Conservation (phyloP, 2,329 filamentous ascomycete genomes). For the Scedosporium aurantiacum region DNA sequence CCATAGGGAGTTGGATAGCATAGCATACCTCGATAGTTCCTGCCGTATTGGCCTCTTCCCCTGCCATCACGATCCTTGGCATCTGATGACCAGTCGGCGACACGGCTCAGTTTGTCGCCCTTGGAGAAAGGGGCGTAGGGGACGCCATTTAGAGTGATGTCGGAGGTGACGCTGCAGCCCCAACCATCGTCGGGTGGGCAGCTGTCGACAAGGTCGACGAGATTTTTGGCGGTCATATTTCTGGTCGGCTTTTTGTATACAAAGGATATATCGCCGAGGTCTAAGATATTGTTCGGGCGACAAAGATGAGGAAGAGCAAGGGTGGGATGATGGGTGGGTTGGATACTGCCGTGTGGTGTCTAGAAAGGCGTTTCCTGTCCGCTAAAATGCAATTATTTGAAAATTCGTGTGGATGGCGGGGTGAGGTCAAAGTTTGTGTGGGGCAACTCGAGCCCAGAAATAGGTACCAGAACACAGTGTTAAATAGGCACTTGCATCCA, state of each 20-base stretch:
- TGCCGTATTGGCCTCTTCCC: conserved; percentile 78
- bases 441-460: neutral
- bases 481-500: neutral
- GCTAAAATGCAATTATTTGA: conserved; percentile 7
- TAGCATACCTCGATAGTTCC: conserved; percentile 74
- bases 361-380: neutral
- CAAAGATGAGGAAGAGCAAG: neutral
- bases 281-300: neutral
- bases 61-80: conserved; percentile 70
- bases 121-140: conserved; percentile 98
- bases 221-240: conserved; percentile 3
- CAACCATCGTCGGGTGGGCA: conserved; percentile 64
- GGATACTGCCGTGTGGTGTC: conserved; percentile 1
- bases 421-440: conserved; percentile 7
- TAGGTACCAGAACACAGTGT: neutral
- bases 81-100: conserved; percentile 96
- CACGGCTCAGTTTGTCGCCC: conserved; percentile 94
- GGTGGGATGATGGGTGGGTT: neutral
- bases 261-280: neutral
- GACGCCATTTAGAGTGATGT: conserved; percentile 87
- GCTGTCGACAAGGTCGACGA: conserved; percentile 6
- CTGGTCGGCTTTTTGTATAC: neutral
- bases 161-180: conserved; percentile 72
- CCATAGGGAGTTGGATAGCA: neutral
- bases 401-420: conserved; percentile 9